phyloP scores from a whole-genome alignment of 345 rosid species.

The Lumnitzera racemosa region DNA sequence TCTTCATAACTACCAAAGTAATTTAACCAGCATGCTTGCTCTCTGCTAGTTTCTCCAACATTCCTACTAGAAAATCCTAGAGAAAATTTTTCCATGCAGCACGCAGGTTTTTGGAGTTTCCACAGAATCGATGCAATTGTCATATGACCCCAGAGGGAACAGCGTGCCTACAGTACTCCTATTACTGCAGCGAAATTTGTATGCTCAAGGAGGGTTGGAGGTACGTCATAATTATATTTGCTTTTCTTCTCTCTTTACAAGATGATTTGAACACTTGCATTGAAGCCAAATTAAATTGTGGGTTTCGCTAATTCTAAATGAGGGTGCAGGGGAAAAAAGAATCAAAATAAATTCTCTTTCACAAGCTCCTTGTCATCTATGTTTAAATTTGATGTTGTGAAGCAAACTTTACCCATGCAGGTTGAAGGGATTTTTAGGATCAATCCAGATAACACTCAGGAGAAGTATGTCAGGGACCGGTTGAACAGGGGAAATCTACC shows the following conservation, averaged over 20 bases:
- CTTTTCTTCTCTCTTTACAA: background rate
- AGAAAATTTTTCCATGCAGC: conserved; percentile 13
- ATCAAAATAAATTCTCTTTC: too few relatives aligned
- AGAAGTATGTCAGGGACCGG: conserved; percentile 39
- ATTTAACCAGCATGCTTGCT: background rate
- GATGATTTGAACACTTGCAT: too few relatives aligned
- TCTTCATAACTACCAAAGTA: too few relatives aligned
- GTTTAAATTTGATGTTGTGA: background rate
- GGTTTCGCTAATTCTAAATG: too few relatives aligned
- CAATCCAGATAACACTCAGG: conserved; percentile 39
- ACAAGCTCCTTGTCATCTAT: background rate
- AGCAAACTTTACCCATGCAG: conserved; percentile 14
- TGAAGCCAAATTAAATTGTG: too few relatives aligned
- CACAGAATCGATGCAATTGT: conserved; percentile 45
- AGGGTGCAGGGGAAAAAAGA: too few relatives aligned
- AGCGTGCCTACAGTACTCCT: conserved; percentile 43
- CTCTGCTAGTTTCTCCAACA: background rate
- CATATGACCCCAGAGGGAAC: conserved; percentile 42
- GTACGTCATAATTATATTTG: conserved; percentile 8
- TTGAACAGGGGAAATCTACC: conserved; percentile 38
- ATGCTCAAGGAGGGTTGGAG: conserved; percentile 44
- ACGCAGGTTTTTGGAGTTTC: conserved; percentile 51
- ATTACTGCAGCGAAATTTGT: conserved; percentile 38
- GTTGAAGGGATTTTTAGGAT: conserved; percentile 51
- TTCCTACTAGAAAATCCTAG: background rate